phyloP scores from a whole-genome alignment of 371 early-diverging fungal genomes.

The Mortierella sp. region DNA sequence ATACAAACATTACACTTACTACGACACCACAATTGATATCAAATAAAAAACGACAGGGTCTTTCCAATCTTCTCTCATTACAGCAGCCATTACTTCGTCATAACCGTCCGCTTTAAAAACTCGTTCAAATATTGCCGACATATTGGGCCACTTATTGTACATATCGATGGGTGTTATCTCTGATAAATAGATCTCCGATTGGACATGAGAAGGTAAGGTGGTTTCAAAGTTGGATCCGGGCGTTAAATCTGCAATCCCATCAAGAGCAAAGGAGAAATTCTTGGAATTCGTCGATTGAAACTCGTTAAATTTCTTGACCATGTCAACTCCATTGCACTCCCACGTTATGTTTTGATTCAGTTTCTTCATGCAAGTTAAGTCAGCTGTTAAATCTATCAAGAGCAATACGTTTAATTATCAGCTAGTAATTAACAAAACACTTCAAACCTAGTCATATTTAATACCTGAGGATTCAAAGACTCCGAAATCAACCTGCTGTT shows the following conservation, averaged over 20 bases:
- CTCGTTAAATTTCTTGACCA: constrained; percentile 12
- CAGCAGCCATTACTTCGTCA: constrained; percentile 6
- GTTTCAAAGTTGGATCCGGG: constrained; percentile 1
- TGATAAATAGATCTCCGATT: not conserved
- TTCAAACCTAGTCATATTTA: too few species aligned
- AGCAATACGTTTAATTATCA: not conserved
- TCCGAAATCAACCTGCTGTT: too few species aligned
- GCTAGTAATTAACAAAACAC: too few species aligned
- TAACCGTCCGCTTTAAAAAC: not conserved
- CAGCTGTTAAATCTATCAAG: not conserved
- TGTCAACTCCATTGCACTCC: constrained; percentile 8
- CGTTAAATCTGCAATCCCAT: constrained; percentile 11
- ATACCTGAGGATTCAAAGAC: too few species aligned
- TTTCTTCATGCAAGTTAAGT: not conserved
- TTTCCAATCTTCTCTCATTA: not conserved
- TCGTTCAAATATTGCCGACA: not conserved
- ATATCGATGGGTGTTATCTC: constrained; percentile 6
- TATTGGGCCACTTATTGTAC: constrained; percentile 11
- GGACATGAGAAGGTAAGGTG: not conserved
- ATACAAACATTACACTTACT: constrained; percentile 5
- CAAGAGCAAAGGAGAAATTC: not conserved
- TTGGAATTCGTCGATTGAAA: not conserved
- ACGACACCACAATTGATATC: constrained; percentile 3
- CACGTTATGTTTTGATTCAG: constrained; percentile 11
- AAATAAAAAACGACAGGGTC: constrained; percentile 12